Evolutionary conservation across 2,329 filamentous ascomycete species (phyloP).

Genomic region (Hypoxylon sp.): DNA sequence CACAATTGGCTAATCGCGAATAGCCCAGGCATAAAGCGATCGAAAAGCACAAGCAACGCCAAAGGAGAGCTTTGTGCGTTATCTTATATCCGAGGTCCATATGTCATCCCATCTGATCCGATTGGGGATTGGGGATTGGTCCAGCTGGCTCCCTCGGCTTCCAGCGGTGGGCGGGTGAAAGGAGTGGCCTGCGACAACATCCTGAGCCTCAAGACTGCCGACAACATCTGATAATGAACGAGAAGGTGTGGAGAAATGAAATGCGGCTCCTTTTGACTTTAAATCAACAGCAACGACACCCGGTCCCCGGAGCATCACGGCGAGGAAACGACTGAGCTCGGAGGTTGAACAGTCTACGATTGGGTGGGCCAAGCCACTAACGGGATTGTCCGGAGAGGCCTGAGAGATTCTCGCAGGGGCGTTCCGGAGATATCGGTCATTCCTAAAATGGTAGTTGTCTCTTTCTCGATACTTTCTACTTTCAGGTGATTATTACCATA

Average conservation of each 20-base stretch:
- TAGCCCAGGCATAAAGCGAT: slow-evolving; percentile 38
- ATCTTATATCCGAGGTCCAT: slow-evolving; percentile 41
- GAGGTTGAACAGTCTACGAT: slow-evolving; percentile 45
- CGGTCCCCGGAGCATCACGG: slow-evolving; percentile 47
- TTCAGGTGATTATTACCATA: slow-evolving; percentile 1
- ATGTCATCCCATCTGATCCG: slow-evolving; percentile 23
- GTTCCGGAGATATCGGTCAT: slow-evolving; percentile 39
- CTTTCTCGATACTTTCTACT: not conserved
- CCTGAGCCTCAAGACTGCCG: slow-evolving; percentile 42
- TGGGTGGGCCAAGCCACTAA: slow-evolving; percentile 49
- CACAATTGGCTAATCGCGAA: slow-evolving; percentile 47
- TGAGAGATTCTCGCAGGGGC: slow-evolving; percentile 19
- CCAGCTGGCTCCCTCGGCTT: slow-evolving; percentile 29
- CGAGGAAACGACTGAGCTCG: slow-evolving; percentile 36
- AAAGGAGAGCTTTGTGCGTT: slow-evolving; percentile 19
- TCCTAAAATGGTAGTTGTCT: slow-evolving; percentile 18
- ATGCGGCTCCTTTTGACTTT: slow-evolving; percentile 53
- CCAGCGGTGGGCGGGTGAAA: slow-evolving; percentile 21
- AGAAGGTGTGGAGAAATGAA: slow-evolving; percentile 50
- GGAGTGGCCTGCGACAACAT: slow-evolving; percentile 24
- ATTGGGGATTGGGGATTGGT: slow-evolving; percentile 16
- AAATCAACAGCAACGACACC: slow-evolving; percentile 52
- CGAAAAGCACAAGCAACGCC: slow-evolving; percentile 25
- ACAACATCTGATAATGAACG: slow-evolving; percentile 47
- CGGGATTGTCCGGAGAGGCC: slow-evolving; percentile 53